These are phyloP conservation scores for Penicillium sp. DNA, from an alignment of 2,329 filamentous ascomycete genomes.

Conservation along the genomic window DNA sequence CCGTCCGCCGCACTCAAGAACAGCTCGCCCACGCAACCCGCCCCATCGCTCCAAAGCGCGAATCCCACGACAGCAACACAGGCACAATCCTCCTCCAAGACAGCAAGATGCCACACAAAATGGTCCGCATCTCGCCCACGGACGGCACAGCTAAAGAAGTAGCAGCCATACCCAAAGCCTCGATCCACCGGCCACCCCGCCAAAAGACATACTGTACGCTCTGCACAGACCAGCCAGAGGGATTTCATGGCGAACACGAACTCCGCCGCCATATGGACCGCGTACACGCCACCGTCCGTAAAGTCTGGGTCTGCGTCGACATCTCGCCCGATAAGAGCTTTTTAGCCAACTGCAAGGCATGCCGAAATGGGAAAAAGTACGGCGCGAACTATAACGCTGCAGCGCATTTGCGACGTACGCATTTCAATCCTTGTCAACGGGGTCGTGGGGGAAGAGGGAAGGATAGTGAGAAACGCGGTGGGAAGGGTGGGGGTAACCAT, in stretches of 20 bases:
- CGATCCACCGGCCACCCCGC: slow-evolving; percentile 65
- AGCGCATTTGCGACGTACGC: slow-evolving; percentile 81
- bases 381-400: slow-evolving; percentile 94
- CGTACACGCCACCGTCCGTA: slow-evolving; percentile 63
- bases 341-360: slow-evolving; percentile 80
- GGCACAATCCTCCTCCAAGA: slow-evolving; percentile 27
- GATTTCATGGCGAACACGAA: slow-evolving; percentile 86
- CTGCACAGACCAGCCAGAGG: slow-evolving; percentile 72
- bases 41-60: slow-evolving; percentile 52
- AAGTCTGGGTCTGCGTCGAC: slow-evolving; percentile 65
- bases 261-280: slow-evolving; percentile 67
- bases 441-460: slow-evolving; percentile 57
- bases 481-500: slow-evolving; percentile 62
- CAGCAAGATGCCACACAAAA: slow-evolving; percentile 43
- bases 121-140: slow-evolving; percentile 52
- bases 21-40: slow-evolving; percentile 50
- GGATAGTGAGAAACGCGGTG: slow-evolving; percentile 60
- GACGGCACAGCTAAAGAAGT: slow-evolving; percentile 58
- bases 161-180: slow-evolving; percentile 55
- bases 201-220: slow-evolving; percentile 69
- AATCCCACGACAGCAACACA: slow-evolving; percentile 28
- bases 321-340: slow-evolving; percentile 62
- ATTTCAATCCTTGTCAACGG: slow-evolving; percentile 72
- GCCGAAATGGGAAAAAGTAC: slow-evolving; percentile 74
- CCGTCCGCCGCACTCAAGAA: slow-evolving; percentile 49